Evolutionary conservation across 805 yeast genomes (phyloP), one percentile per base, ranked within the genome.

Genomic region (Candida parachauliodes): DNA sequence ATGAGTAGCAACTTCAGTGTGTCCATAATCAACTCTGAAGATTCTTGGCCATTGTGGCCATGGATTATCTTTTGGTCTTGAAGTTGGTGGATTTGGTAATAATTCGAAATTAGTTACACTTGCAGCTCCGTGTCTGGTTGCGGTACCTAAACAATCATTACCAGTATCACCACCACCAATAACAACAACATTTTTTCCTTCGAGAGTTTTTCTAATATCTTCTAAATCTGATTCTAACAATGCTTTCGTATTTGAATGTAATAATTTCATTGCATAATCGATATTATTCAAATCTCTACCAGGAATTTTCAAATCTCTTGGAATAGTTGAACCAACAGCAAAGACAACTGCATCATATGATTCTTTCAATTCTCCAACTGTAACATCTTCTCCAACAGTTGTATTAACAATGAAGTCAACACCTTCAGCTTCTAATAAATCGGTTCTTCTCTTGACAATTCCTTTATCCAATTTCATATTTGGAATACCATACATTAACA

Each of bases 111-210:
- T 91, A 47, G 81, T 76, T 41, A 93, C 96, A 8, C 95, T 84
- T 60, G 85, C 81, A 45, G 98, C 98, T 29, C 96, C 97, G 60
- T 93, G 98, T 70, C 98, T 83, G 26, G 93, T 89, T 16, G 96
- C 78, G 30, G 98, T 91, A 66, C 98, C 98, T 55, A 91, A 76
- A 77, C 98, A 91, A 74, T 91, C 98, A 60, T 91, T 91, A 78
- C 98, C 98, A 24, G 98, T 91, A 65, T 91, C 98, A 79, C 98
- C 98, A 72, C 98, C 98, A 55, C 98, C 98, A 71, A 91, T 91
- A 39, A 91, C 98, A 54, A 91, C 81, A 40, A 91, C 98, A 47
- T 85, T 73, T 74, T 91, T 93, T 50, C 93, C 98, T 44, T 74
- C 79, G 43, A 91, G 62, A 44, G 76, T 73, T 47, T 74, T 68